Evolutionary conservation across 2,329 filamentous ascomycete species (phyloP).

Genomic region (Periconia digitata): DNA sequence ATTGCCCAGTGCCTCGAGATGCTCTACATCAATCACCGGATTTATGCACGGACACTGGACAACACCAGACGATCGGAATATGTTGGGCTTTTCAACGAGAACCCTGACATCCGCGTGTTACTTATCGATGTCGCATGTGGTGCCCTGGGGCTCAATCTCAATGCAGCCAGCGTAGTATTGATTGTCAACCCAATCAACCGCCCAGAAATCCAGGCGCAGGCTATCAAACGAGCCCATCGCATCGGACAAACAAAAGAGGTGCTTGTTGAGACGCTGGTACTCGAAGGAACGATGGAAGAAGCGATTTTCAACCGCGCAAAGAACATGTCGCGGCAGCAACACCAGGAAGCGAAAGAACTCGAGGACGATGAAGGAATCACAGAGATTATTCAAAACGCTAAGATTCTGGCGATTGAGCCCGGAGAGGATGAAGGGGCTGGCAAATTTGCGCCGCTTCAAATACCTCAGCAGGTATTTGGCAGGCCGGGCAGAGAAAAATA

Average conservation of each 20-base stretch:
- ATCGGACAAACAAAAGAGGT: conserved; percentile 82
- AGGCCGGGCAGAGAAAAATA: conserved; percentile 32
- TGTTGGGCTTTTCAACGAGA: conserved; percentile 74
- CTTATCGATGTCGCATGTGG: conserved; percentile 92
- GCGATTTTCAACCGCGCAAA: conserved; percentile 73
- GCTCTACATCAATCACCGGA: conserved; percentile 62
- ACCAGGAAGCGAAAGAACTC: conserved; percentile 57
- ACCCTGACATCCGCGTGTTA: conserved; percentile 70
- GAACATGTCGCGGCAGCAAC: conserved; percentile 68
- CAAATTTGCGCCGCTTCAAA: conserved; percentile 47
- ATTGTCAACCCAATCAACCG: conserved; percentile 89
- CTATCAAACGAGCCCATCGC: conserved; percentile 84
- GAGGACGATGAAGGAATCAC: conserved; percentile 62
- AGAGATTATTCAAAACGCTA: conserved; percentile 60
- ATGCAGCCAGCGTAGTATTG: conserved; percentile 79
- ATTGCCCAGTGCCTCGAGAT: conserved; percentile 81
- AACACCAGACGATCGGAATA: conserved; percentile 70
- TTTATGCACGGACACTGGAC: conserved; percentile 66
- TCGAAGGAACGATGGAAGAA: conserved; percentile 81
- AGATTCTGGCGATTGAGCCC: conserved; percentile 48
- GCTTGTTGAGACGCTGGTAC: conserved; percentile 80
- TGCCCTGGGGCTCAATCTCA: conserved; percentile 84
- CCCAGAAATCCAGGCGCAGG: conserved; percentile 82
- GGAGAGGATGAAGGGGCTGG: conserved; percentile 30
- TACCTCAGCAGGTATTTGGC: conserved; percentile 50